These are phyloP conservation scores for Rhizopogon rudus DNA, from an alignment of 768 basidiomycete genomes.

Conservation along the genomic window DNA sequence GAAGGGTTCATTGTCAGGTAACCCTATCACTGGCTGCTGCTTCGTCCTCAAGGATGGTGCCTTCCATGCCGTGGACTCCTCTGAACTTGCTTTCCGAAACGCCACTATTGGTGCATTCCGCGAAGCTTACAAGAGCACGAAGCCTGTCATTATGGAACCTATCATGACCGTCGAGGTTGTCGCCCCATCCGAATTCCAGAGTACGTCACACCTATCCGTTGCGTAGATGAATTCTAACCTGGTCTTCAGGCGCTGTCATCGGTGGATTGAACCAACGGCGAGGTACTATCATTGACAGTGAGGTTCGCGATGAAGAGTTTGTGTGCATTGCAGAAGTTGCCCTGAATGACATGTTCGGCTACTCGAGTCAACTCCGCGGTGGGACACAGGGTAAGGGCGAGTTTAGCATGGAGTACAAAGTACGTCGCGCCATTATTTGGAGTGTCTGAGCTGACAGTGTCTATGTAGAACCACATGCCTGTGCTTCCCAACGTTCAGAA, in stretches of 20 bases:
- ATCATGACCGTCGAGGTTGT: slow-evolving; percentile 98
- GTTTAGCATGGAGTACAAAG: slow-evolving; percentile 79
- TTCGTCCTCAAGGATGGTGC: slow-evolving; percentile 90
- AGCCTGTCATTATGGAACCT: slow-evolving; percentile 88
- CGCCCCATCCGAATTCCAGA: slow-evolving; percentile 94
- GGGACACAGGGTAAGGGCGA: slow-evolving; percentile 96
- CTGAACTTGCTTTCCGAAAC: slow-evolving; percentile 90
- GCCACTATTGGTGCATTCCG: slow-evolving; percentile 91
- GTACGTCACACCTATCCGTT: slow-evolving; percentile 29
- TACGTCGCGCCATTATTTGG: slow-evolving; percentile 23
- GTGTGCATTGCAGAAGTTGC: slow-evolving; percentile 88
- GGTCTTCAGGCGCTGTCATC: slow-evolving; percentile 68
- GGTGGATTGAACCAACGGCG: slow-evolving; percentile 89
- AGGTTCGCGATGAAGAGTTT: slow-evolving; percentile 97
- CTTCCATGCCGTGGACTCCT: slow-evolving; percentile 92
- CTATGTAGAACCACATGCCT: slow-evolving; percentile 62
- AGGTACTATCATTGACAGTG: slow-evolving; percentile 93
- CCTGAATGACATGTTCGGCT: slow-evolving; percentile 98
- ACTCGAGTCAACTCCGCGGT: slow-evolving; percentile 89
- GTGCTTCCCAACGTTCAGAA: slow-evolving; percentile 84
- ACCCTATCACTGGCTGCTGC: slow-evolving; percentile 79
- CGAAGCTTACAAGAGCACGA: slow-evolving; percentile 75
- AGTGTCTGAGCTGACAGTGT: neutral
- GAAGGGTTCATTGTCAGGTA: slow-evolving; percentile 87
- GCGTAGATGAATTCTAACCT: slow-evolving; percentile 1